phyloP scores from a whole-genome alignment of 2,329 filamentous ascomycete species.

The Alternaria sp. region DNA sequence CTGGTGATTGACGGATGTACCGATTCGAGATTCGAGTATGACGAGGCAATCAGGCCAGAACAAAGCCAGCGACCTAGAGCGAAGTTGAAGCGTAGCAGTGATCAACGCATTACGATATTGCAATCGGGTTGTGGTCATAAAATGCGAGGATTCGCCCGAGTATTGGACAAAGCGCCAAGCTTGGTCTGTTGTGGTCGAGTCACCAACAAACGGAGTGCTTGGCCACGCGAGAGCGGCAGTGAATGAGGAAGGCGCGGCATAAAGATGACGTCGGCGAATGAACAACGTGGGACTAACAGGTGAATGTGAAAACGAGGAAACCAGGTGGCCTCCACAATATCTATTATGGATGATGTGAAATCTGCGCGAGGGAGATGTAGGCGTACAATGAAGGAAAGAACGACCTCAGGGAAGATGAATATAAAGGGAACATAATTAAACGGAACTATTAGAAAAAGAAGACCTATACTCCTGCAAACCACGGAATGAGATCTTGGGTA shows the following conservation, averaged over 20 bases:
- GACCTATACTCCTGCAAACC: conserved; percentile 13
- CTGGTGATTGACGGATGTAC: background rate
- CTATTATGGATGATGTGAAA: background rate
- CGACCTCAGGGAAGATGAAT: background rate
- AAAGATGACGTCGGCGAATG: conserved; percentile 16
- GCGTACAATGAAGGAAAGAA: background rate
- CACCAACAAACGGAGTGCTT: conserved; percentile 24
- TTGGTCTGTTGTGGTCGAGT: conserved; percentile 20
- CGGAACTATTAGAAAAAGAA: background rate
- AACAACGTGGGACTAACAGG: background rate
- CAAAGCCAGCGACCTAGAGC: background rate
- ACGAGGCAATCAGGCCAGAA: background rate
- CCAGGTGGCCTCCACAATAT: background rate
- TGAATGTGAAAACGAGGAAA: background rate
- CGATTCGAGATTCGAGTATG: background rate
- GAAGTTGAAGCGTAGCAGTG: background rate
- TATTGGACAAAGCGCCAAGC: conserved; percentile 3
- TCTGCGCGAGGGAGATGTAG: background rate
- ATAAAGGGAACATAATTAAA: background rate
- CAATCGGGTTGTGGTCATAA: background rate
- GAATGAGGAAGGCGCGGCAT: conserved; percentile 18
- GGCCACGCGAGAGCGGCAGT: conserved; percentile 12
- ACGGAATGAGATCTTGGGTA: conserved; percentile 25
- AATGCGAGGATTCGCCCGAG: background rate
- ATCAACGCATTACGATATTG: background rate